A percentile compares a stretch with the other conserved stretches of the same genome.
These are phyloP conservation scores for Salix udensis DNA, from an alignment of 345 rosid species.

Conservation along the genomic window DNA sequence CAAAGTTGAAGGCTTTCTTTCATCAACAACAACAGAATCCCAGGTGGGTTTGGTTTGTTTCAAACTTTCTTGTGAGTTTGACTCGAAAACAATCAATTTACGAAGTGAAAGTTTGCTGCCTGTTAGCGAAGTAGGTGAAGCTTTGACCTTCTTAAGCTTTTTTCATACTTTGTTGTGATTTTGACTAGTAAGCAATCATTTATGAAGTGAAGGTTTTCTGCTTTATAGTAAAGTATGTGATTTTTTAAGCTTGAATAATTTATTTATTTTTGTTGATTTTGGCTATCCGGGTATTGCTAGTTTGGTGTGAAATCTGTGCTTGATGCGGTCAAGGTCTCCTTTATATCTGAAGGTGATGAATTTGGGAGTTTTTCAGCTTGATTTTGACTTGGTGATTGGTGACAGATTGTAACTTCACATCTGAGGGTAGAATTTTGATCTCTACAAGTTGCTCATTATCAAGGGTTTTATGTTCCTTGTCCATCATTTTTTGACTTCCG, in stretches of 20 bases:
- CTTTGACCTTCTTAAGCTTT: slow-evolving; percentile 1
- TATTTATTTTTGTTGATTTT: slow-evolving; percentile 9
- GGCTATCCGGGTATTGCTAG: slow-evolving; percentile 13
- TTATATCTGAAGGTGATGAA: not conserved
- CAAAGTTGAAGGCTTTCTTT: not conserved
- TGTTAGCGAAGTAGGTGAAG: not conserved
- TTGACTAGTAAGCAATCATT: slow-evolving; percentile 2
- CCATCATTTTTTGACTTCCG: not conserved
- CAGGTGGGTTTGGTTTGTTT: slow-evolving; percentile 31
- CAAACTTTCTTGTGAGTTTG: slow-evolving; percentile 4
- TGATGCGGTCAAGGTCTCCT: not conserved
- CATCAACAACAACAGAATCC: slow-evolving; percentile 15
- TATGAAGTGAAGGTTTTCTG: not conserved
- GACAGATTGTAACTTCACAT: not conserved
- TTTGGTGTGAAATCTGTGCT: slow-evolving; percentile 2
- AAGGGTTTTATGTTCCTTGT: not conserved
- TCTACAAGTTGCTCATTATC: not conserved
- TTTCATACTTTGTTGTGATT: not conserved
- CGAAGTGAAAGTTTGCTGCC: not conserved
- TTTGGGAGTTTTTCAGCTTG: slow-evolving; percentile 12
- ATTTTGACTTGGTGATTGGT: slow-evolving; percentile 3
- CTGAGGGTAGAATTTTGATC: slow-evolving; percentile 1
- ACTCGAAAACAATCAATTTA: not conserved
- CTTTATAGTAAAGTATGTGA: not conserved
- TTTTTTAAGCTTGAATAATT: not conserved